phyloP scores from a whole-genome alignment of 345 rosid genomes.

The Boechera retrofracta region DNA sequence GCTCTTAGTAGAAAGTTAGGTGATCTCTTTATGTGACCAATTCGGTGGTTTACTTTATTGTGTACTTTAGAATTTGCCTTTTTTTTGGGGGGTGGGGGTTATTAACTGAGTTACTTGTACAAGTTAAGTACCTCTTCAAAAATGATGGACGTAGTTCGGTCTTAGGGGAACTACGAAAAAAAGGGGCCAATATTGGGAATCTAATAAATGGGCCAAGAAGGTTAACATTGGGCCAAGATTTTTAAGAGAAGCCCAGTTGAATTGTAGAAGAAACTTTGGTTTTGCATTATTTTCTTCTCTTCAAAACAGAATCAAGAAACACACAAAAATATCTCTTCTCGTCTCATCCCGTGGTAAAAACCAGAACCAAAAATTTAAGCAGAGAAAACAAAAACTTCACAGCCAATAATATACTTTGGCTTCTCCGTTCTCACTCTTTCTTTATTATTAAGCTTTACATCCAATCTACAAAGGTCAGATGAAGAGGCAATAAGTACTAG shows the following conservation, averaged over 20 bases:
- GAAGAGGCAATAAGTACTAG: neutral
- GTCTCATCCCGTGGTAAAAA: constrained; percentile 1
- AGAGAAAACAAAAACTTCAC: constrained; percentile 20
- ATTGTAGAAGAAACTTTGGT: neutral
- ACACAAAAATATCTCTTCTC: neutral
- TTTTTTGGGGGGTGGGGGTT: neutral
- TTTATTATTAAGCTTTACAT: constrained; percentile 5
- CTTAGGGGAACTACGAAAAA: neutral
- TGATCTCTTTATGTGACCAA: constrained; percentile 25
- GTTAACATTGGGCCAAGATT: neutral
- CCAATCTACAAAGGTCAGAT: neutral
- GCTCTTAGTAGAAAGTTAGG: constrained; percentile 28
- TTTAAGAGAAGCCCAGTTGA: neutral
- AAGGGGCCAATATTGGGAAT: neutral
- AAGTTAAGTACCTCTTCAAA: neutral
- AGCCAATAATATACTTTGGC: constrained; percentile 21
- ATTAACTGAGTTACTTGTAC: neutral
- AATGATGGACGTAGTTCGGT: neutral
- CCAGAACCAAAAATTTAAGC: neutral
- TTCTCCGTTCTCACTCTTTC: constrained; percentile 26
- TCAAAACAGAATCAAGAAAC: neutral
- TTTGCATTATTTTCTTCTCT: neutral
- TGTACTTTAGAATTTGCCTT: neutral
- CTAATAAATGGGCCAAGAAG: neutral
- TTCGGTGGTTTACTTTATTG: constrained; percentile 3